Base-by-base conservation (phyloP, 2,329 filamentous ascomycete genomes). In the Phoma sp. region DNA sequence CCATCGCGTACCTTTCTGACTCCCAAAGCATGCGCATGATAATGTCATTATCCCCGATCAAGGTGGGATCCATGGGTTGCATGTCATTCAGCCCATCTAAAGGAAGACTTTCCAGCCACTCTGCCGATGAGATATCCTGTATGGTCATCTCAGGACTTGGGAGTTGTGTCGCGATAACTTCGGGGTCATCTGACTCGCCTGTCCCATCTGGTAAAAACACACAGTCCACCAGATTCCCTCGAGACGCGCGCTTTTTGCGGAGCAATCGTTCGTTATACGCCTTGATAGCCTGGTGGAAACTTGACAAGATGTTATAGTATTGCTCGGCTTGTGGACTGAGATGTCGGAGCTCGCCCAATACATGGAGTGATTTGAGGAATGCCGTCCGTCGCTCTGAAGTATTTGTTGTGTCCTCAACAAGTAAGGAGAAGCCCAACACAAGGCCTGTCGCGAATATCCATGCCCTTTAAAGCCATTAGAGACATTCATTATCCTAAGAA, bases 371-470 rank as follows among this genome's bases (percentile, higher is more conserved):
- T 2, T 79, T 77, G 17, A 74, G 69, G 56, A 86, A 86, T 0
- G 83, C 80, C 6, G 67, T 64, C n/a, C 79, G 77, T 36, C 80
- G 74, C 20, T 80, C 77, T 6, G 77, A 42, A 14, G 15, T 68
- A 25, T 82, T 77, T 1, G 77, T 66, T 0, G 78, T 76, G 5
- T 73, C 67, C 42, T 82, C 78, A 0, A 80, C 80, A 53, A 86
- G 84, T 57, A 84, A 79, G 1, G 81, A 79, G 14, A 87, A 81
- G 0, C 84, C 84, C 0, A 86, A 74, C 0, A 86, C 78, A 0
- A 87, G 68, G 0, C 83, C 84, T 2, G 84, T 81, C 0, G 83
- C 81, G 50, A 87, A 86, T 0, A 85, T 73, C 51, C 81, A 78
- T 15, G 80, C 81, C 53, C 80, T 83, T 42, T 32, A 15, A 15